Base-by-base conservation (phyloP, 257 asterid genomes). In the Scutellaria baicalensis region DNA sequence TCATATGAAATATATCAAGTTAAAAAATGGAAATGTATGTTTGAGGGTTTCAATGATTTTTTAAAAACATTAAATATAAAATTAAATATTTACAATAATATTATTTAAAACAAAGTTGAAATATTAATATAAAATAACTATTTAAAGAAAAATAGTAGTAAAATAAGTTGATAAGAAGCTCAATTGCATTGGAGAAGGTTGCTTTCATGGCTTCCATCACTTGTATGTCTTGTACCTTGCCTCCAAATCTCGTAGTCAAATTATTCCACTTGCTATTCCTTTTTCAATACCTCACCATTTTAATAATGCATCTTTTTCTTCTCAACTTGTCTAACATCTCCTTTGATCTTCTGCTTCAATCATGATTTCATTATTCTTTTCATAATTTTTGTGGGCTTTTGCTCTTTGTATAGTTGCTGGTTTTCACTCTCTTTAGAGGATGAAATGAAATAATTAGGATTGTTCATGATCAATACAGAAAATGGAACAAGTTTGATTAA, bases 161-260 rank as follows among this genome's bases (percentile, higher is more conserved):
- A n/a, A n/a, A n/a, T n/a, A n/a, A n/a, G n/a, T 2, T 27, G 33
- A 27, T 27, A 0, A 1, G 33, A 1, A 27, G 33, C 33, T 27
- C 33, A 2, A 27, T 27, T 27, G 33, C 33, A 12, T 8, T 47
- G 57, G 45, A 27, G 35, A 35, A 65, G 3, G 74, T 57, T 59
- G 49, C 38, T 57, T 57, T 69, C 66, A 27, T 69, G 74, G 48
- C 66, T 56, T 57, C 27, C 74, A 44, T 31, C 44, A 31, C 35
- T 35, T 50, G 31, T 39, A 23, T 8, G 4, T 55, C 8, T 59
- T 42, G 18, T n/a, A 35, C 43, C 13, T 43, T 31, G 6, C 48
- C 12, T 16, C 56, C 69, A 64, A 40, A 43, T 7, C 8, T 13
- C 2, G 33, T 1, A 27, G 33, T 27, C 33, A 27, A 27, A 27